Evolutionary conservation across 2,329 filamentous ascomycete species (phyloP).

Genomic region (Hysterium pulicare): DNA sequence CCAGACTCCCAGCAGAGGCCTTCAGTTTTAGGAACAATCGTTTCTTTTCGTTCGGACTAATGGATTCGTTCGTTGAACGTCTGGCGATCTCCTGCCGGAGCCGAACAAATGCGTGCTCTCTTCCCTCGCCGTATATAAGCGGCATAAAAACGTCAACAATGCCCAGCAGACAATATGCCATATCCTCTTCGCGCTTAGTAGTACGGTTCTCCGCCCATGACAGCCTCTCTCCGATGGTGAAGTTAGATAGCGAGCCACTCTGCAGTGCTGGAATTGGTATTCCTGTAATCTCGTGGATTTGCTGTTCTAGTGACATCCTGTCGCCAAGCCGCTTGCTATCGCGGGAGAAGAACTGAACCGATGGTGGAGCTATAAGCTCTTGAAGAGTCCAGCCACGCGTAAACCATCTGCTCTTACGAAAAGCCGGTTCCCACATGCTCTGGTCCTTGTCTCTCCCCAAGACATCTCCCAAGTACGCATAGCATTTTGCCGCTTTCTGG

Average conservation of each 20-base stretch:
- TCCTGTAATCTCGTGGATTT: neutral
- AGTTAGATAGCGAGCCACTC: neutral
- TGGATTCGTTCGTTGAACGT: neutral
- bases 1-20: no score
- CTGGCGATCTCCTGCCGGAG: conserved; percentile 9
- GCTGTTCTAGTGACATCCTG: neutral
- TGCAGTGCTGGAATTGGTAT: neutral
- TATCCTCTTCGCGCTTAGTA: conserved; percentile 15
- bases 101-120: neutral
- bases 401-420: conserved; percentile 1
- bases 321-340: neutral
- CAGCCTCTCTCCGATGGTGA: neutral
- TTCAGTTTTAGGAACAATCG: no score
- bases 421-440: neutral
- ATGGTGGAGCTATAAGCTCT: conserved; percentile 2
- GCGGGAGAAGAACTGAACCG: neutral
- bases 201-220: neutral
- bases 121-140: conserved; percentile 21
- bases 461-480: neutral
- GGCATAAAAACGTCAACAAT: conserved; percentile 20
- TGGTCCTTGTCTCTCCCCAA: neutral
- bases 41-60: no score
- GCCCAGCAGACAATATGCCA: conserved; percentile 21
- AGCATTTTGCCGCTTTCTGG: neutral
- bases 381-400: conserved; percentile 6